Percentiles rank a stretch among this genome's conserved stretches.
Evolutionary conservation across 108 stramenopile genomes (phyloP).

Genomic region (Nannochloropsis gaditana): DNA sequence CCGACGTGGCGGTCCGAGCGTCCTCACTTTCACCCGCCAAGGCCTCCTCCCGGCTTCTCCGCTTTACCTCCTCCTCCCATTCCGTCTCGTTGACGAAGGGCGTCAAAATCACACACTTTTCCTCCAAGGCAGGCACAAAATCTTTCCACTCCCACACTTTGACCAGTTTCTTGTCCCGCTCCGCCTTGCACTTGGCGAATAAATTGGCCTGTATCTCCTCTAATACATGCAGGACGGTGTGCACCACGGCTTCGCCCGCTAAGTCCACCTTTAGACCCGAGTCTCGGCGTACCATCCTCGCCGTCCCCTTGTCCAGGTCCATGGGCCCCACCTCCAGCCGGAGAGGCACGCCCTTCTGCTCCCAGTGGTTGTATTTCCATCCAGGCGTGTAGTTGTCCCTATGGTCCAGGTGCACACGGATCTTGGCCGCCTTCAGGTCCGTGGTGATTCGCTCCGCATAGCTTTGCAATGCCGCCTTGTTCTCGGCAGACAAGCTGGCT

Average conservation of each 20-base stretch:
- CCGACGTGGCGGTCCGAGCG: conserved; percentile 78
- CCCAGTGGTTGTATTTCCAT: conserved; percentile 99
- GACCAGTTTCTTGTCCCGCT: conserved; percentile 80
- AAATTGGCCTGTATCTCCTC: conserved; percentile 80
- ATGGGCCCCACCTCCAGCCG: conserved; percentile 96
- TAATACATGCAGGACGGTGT: conserved; percentile 56
- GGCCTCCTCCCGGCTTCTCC: conserved; percentile 81
- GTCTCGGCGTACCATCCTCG: conserved; percentile 73
- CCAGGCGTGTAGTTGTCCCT: conserved; percentile 91
- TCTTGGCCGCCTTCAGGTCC: conserved; percentile 39
- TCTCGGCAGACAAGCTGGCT: not conserved
- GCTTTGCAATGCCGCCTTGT: not conserved
- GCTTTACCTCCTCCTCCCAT: conserved; percentile 98
- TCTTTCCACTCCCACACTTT: conserved; percentile 94
- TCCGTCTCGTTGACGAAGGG: conserved; percentile 85
- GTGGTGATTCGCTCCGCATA: conserved; percentile 44
- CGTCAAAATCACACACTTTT: conserved; percentile 83
- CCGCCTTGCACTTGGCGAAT: conserved; percentile 78
- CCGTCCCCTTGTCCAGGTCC: conserved; percentile 76
- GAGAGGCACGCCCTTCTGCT: conserved; percentile 99
- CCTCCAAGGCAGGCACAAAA: conserved; percentile 92
- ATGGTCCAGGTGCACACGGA: conserved; percentile 84
- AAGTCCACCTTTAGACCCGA: conserved; percentile 75
- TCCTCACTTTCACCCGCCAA: conserved; percentile 65
- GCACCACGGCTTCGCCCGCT: conserved; percentile 63